Percentiles rank a stretch among this genome's conserved stretches.
These are phyloP conservation scores for Petrea volubilis DNA, from an alignment of 257 asterid genomes.

Conservation along the genomic window DNA sequence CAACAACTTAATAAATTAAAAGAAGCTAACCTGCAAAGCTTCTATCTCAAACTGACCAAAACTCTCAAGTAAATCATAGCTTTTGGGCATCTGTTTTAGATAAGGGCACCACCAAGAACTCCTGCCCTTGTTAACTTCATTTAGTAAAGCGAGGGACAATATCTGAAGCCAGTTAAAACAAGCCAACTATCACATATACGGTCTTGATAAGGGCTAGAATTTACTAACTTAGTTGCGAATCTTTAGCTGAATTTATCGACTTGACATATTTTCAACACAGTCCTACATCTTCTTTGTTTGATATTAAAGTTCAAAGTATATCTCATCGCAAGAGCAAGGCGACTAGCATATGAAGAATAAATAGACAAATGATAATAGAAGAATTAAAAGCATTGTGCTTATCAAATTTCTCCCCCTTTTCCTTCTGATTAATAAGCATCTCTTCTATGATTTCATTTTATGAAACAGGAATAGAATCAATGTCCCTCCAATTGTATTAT, in stretches of 20 bases:
- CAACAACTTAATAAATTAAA: conserved; percentile 5
- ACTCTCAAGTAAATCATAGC: conserved; percentile 66
- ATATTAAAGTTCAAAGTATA: background rate
- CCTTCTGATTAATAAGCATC: background rate
- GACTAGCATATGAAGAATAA: background rate
- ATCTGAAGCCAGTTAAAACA: conserved; percentile 45
- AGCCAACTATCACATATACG: conserved; percentile 7
- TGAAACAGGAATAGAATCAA: conserved; percentile 2
- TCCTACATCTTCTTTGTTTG: background rate
- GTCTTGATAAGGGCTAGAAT: conserved; percentile 7
- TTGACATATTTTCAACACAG: background rate
- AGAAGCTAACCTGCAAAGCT: conserved; percentile 74
- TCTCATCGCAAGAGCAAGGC: background rate
- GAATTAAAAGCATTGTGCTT: background rate
- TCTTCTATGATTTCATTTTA: background rate
- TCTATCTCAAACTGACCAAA: conserved; percentile 68
- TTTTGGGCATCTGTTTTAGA: conserved; percentile 77
- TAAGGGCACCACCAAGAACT: conserved; percentile 79
- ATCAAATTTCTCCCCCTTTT: background rate
- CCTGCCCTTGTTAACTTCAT: conserved; percentile 80
- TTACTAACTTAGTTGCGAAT: background rate
- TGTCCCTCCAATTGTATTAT: background rate
- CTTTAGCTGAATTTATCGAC: background rate
- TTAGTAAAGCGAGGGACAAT: conserved; percentile 63
- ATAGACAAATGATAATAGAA: background rate